A percentile compares a stretch with the other conserved stretches of the same genome.
These are phyloP conservation scores for Aeminium ludgeri DNA, from an alignment of 495 filamentous ascomycete genomes.

Conservation along the genomic window DNA sequence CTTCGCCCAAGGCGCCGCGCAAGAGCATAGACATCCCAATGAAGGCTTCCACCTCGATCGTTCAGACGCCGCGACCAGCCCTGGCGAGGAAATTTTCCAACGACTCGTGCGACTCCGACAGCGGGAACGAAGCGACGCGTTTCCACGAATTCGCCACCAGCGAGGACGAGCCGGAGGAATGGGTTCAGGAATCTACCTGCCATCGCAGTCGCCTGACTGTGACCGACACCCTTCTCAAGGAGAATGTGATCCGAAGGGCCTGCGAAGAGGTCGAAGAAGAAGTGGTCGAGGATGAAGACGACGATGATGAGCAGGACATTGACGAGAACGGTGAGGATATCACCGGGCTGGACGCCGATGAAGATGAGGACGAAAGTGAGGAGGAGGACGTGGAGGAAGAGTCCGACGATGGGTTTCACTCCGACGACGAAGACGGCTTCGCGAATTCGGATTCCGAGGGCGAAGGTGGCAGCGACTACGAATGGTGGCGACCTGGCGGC, in stretches of 20 bases:
- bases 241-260: slow-evolving; percentile 70
- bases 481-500: slow-evolving; percentile 55
- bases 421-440: slow-evolving; percentile 91
- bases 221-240: slow-evolving; percentile 76
- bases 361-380: slow-evolving; percentile 36
- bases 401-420: slow-evolving; percentile 60
- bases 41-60: slow-evolving; percentile 11
- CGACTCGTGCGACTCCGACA: slow-evolving; percentile 44
- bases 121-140: slow-evolving; percentile 48
- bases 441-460: slow-evolving; percentile 76
- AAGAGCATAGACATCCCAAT: slow-evolving; percentile 10
- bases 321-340: slow-evolving; percentile 23
- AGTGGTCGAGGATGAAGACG: slow-evolving; percentile 40
- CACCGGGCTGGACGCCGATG: slow-evolving; percentile 22
- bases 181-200: slow-evolving; percentile 51
- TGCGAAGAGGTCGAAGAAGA: slow-evolving; percentile 87
- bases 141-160: slow-evolving; percentile 92
- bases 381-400: slow-evolving; percentile 36
- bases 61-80: slow-evolving; percentile 12
- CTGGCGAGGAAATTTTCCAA: slow-evolving; percentile 21
- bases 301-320: slow-evolving; percentile 24
- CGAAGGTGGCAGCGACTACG: slow-evolving; percentile 52
- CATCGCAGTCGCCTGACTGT: slow-evolving; percentile 59
- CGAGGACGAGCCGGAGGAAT: slow-evolving; percentile 65
- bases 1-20: slow-evolving; percentile 20